Evolutionary conservation across 2,329 filamentous ascomycete species (phyloP).

Genomic region (Exophiala bonariae): DNA sequence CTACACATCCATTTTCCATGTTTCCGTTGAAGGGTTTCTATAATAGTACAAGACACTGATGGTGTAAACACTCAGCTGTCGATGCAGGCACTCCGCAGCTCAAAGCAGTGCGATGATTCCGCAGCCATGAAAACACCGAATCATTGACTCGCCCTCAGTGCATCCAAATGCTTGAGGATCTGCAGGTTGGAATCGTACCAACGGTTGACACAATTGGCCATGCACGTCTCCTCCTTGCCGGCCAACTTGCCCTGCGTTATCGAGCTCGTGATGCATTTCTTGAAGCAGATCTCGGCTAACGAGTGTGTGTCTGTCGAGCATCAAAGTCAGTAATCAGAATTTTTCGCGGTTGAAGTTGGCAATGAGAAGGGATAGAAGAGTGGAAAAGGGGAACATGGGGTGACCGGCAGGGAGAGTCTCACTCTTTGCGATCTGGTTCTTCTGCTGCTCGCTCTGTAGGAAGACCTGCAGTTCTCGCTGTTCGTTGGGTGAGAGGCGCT

Average conservation of each 20-base stretch:
- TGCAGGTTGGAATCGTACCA: conserved; percentile 87
- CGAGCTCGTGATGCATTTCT: conserved; percentile 79
- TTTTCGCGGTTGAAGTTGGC: no score
- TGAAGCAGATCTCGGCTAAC: conserved; percentile 82
- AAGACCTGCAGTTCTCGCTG: conserved; percentile 87
- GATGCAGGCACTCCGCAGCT: no score
- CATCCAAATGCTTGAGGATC: conserved; percentile 82
- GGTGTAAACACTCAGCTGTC: no score
- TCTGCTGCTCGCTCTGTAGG: conserved; percentile 80
- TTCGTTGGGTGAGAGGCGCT: conserved; percentile 70
- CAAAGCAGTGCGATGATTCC: no score
- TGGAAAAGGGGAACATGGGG: neutral
- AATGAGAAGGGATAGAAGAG: neutral
- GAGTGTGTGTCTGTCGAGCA: conserved; percentile 59
- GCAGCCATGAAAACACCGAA: no score
- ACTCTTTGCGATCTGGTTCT: conserved; percentile 61
- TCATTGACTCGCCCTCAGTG: conserved; percentile 48
- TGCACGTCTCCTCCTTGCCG: conserved; percentile 74
- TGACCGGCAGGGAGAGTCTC: conserved; percentile 23
- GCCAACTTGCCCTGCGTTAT: conserved; percentile 75
- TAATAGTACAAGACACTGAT: no score
- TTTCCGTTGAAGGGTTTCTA: no score
- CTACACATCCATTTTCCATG: no score
- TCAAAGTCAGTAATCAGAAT: no score
- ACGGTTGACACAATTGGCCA: conserved; percentile 89